These are phyloP conservation scores for Hymenoscyphus repandus DNA, from an alignment of 2,329 filamentous ascomycete species.

Conservation along the genomic window DNA sequence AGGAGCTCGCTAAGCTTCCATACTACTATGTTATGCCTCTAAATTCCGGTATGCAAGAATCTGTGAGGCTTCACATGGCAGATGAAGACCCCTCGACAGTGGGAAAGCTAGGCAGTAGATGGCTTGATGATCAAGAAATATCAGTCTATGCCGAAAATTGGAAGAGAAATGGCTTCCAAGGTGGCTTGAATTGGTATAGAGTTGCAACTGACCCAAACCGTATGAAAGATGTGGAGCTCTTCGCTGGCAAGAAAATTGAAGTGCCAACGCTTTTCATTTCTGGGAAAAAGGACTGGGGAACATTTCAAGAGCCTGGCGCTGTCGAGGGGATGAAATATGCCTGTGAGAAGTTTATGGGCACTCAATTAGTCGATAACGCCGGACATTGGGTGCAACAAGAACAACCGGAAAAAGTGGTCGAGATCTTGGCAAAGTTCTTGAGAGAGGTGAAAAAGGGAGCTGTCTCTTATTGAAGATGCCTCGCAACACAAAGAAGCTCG, in stretches of 20 bases:
- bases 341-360: conserved; percentile 49
- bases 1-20: conserved; percentile 54
- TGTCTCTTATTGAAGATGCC: conserved; percentile 6
- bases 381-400: conserved; percentile 71
- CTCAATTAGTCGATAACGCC: conserved; percentile 50
- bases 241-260: conserved; percentile 55
- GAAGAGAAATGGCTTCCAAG: conserved; percentile 58
- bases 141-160: conserved; percentile 57
- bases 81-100: conserved; percentile 40
- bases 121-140: conserved; percentile 55
- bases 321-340: conserved; percentile 50
- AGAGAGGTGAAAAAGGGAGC: conserved; percentile 9
- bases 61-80: conserved; percentile 50
- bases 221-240: conserved; percentile 49
- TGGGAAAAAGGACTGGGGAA: conserved; percentile 61
- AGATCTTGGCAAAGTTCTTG: conserved; percentile 41
- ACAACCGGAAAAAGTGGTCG: conserved; percentile 48
- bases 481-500: no score
- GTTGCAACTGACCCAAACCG: conserved; percentile 46
- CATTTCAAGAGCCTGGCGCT: conserved; percentile 60
- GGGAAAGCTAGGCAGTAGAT: conserved; percentile 35
- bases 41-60: conserved; percentile 52
- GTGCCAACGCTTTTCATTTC: conserved; percentile 58
- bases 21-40: conserved; percentile 64
- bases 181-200: conserved; percentile 63